Conservation (phyloP, 176 grass and related monocot species). For the sorghum (Sorghum bicolor) region DNA sequence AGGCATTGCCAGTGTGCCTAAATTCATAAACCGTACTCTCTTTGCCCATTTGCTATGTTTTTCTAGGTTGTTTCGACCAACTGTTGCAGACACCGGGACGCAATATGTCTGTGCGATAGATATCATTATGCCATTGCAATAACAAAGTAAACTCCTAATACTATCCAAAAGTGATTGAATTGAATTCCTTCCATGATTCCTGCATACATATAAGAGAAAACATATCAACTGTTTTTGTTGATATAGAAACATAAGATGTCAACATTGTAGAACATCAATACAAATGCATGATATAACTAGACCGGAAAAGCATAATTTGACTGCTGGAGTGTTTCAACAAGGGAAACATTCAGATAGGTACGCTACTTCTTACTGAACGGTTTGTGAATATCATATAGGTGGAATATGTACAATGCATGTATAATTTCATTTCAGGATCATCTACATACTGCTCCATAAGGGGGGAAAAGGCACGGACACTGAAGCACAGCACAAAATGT, state of each 20-base stretch:
- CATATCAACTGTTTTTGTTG: neutral
- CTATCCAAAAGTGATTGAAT: slow-evolving; percentile 59
- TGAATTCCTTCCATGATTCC: slow-evolving; percentile 92
- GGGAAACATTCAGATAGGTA: slow-evolving; percentile 23
- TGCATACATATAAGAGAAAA: slow-evolving; percentile 29
- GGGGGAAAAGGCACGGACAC: neutral
- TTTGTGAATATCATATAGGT: neutral
- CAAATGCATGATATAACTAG: neutral
- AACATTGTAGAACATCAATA: neutral
- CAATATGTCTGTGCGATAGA: neutral
- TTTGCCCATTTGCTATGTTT: neutral
- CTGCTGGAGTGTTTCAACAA: neutral
- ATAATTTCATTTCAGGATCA: neutral
- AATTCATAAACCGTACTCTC: neutral
- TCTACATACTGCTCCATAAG: neutral
- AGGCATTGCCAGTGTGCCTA: neutral
- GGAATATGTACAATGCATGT: neutral
- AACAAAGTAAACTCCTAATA: neutral
- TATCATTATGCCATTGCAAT: neutral
- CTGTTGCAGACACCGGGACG: neutral
- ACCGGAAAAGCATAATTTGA: neutral
- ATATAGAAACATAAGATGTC: neutral
- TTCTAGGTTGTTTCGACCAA: neutral
- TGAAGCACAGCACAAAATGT: neutral
- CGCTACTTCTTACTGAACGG: neutral